Evolutionary conservation across 1,284 basidiomycete species (phyloP).

Genomic region (Sporisorium exsertum): DNA sequence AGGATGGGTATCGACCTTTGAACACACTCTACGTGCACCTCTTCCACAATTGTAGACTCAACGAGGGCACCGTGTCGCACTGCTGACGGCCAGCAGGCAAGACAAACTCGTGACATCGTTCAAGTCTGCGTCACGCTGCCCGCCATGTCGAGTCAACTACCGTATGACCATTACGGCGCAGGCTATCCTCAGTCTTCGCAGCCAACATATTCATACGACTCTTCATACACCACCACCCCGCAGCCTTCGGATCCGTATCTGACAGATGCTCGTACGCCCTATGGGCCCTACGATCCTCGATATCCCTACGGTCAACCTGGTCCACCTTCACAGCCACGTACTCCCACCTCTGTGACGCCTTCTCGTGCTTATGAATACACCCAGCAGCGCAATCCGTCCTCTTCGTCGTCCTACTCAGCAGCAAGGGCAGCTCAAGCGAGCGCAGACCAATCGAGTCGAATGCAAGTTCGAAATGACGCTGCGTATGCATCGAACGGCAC

Average conservation of each 20-base stretch:
- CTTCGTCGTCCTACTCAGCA: constrained; percentile 13
- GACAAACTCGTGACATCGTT: not conserved
- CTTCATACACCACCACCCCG: not conserved
- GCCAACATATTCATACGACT: constrained; percentile 7
- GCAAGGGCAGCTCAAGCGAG: constrained; percentile 7
- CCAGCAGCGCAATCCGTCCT: constrained; percentile 15
- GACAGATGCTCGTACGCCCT: constrained; percentile 18
- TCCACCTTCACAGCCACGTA: constrained; percentile 5
- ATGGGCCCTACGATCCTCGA: constrained; percentile 42
- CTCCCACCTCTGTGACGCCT: not conserved
- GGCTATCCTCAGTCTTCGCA: constrained; percentile 17
- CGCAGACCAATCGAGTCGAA: constrained; percentile 20
- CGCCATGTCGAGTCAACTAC: constrained; percentile 29
- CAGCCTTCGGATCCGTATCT: constrained; percentile 23
- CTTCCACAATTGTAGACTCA: not conserved
- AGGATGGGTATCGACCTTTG: not conserved
- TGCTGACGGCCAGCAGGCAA: not conserved
- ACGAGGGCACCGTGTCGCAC: not conserved
- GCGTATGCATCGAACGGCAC: not conserved
- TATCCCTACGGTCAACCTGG: constrained; percentile 19
- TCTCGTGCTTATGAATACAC: not conserved
- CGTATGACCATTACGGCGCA: constrained; percentile 25
- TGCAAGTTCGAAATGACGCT: constrained; percentile 17
- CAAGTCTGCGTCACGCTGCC: not conserved
- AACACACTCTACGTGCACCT: not conserved